Base-by-base conservation (phyloP, 352 stramenopile genomes). In the Peronospora belbahrii region DNA sequence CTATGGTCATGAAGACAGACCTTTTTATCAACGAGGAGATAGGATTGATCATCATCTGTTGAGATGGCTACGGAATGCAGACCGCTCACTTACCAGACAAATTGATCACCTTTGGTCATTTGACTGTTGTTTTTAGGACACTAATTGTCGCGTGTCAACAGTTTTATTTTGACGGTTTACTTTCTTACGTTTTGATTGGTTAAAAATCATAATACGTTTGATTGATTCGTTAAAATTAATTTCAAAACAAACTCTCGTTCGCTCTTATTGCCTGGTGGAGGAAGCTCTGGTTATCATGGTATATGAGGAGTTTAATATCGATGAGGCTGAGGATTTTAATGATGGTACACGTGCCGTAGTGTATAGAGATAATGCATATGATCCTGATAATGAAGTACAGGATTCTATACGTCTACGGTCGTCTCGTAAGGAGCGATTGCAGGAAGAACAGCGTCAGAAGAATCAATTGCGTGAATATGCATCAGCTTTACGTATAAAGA, bases 251-350 rank as follows among this genome's bases (percentile, higher is more conserved):
- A n/a, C n/a, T n/a, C n/a, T n/a, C n/a, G n/a, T n/a, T n/a, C n/a
- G n/a, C n/a, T n/a, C n/a, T 27, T 27, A 53, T 48, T 40, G 30
- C 38, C 44, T 64, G 44, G 47, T 32, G 50, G 30, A 62, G 39
- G 35, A 62, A 10, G 27, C 6, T 31, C 0, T 14, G n/a, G 28
- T 48, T 7, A 27, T 32, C 25, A 90, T 87, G 74, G 52, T 55
- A 41, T 46, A 52, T 35, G 55, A 74, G 57, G 63, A 76, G 50
- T 88, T 88, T 45, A 80, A 88, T 44, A 72, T 91, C 33, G 79
- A 91, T 48, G 68, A 79, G 42, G 76, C 74, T 17, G 79, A 91
- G 30, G 79, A 91, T 54, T 91, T 87, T 55, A 74, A 86, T 48
- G 78, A 92, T 56, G 76, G 77, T 40, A 91, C 76, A 38, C 67